Evolutionary conservation across 805 yeast genomes (phyloP).

Genomic region (Cyberlindnera xylosilytica): DNA sequence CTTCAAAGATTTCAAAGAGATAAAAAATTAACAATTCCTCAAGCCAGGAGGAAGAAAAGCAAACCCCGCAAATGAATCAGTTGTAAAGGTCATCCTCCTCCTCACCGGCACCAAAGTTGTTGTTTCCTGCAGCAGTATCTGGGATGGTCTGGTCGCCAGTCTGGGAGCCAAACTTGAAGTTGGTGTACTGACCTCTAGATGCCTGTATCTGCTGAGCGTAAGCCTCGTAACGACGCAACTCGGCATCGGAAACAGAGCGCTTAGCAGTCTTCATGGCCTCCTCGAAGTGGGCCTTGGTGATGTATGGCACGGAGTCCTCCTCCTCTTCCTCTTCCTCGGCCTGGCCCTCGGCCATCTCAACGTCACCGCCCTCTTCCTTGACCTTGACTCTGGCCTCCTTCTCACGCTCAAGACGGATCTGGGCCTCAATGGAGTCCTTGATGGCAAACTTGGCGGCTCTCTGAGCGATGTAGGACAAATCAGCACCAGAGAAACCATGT

Average conservation of each 20-base stretch:
- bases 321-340: constrained; percentile 64
- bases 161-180: constrained; percentile 68
- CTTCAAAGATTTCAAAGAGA: background rate
- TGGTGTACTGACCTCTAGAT: constrained; percentile 91
- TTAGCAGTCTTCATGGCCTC: constrained; percentile 99
- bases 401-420: constrained; percentile 42
- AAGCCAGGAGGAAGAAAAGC: constrained; percentile 8
- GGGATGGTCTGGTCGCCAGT: constrained; percentile 35
- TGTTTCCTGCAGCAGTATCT: constrained; percentile 41
- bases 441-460: constrained; percentile 99
- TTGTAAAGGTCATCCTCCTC: constrained; percentile 65
- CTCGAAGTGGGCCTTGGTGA: constrained; percentile 90
- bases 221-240: constrained; percentile 97
- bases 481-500: constrained; percentile 99
- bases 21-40: constrained; percentile 1
- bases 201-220: constrained; percentile 95
- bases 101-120: constrained; percentile 43
- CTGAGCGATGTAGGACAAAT: constrained; percentile 93
- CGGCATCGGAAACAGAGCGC: constrained; percentile 95
- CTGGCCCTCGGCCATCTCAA: constrained; percentile 46
- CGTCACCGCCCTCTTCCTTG: constrained; percentile 46
- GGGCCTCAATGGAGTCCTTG: constrained; percentile 94
- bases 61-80: constrained; percentile 22
- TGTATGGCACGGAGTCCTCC: constrained; percentile 94
- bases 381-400: constrained; percentile 39